Evolutionary conservation across 768 basidiomycete genomes (phyloP), one percentile per base, ranked within the genome.

Genomic region (Paxillus rubicundulus): DNA sequence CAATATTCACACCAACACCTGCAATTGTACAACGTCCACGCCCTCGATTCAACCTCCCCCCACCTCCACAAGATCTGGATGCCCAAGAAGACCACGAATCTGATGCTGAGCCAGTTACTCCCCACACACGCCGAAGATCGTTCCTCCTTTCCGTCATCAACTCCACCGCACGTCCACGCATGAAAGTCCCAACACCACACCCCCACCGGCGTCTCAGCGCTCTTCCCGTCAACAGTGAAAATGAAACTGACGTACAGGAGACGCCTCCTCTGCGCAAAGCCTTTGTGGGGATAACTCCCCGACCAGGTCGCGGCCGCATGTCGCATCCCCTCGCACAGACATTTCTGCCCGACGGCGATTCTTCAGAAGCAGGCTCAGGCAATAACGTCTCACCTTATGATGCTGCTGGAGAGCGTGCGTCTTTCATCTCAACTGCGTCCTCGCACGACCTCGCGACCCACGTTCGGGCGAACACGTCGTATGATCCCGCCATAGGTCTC

Each of bases 401-500:
- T 52, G 72, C 75, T 13, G 73, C 69, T 4, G 70, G 68, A 9
- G 86, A 85, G 54, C 75, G 80, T 37, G 81, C 76, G 0, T 92
- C 91, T 1, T 84, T 87, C 67, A 74, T 89, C 43, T 92, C 91
- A 4, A 91, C 87, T 1, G 82, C 88, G 1, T 92, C 91, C 1
- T 93, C 93, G 20, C 89, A 95, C 57, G 92, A 96, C 65, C 74
- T 96, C 38, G 91, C 90, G 2, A 83, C 85, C 5, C 85, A 90
- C 63, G 69, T 74, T 45, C 82, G 89, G 9, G 87, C 82, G 50
- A 95, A 96, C 62, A 89, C 90, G 12, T 93, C 91, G 8, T 92
- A 94, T 55, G 93, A 94, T 61, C 89, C 89, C 21, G 81, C 84
- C 2, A 82, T 90, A 64, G 89, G 88, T 13, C 82, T 87, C 43